Conservation (phyloP, 202 grass and related monocot species). For the Schoenoplectus tabernaemontani region DNA sequence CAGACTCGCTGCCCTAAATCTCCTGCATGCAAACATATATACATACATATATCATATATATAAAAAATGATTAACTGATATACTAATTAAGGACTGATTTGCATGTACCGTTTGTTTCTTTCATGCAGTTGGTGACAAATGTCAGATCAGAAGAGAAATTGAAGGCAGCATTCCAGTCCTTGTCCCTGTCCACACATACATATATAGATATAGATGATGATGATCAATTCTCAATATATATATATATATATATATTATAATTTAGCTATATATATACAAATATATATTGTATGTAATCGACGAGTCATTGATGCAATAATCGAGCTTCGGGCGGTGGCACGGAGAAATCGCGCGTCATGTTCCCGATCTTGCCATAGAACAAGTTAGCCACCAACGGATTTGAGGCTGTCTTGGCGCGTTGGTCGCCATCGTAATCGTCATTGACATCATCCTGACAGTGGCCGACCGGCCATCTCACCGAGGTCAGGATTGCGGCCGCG, state of each 20-base stretch:
- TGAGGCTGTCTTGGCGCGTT: constrained; percentile 18
- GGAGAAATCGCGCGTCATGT: constrained; percentile 38
- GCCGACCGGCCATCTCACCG: not conserved
- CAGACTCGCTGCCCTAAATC: constrained; percentile 68
- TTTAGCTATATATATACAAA: too few relatives aligned
- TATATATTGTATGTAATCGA: constrained; percentile 3
- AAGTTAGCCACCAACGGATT: constrained; percentile 41
- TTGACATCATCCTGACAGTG: constrained; percentile 1
- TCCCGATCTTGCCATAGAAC: constrained; percentile 37
- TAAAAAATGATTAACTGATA: not conserved
- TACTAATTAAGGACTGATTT: not conserved
- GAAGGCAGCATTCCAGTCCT: constrained; percentile 72
- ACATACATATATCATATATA: too few relatives aligned
- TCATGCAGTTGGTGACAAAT: constrained; percentile 59
- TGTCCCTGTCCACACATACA: constrained; percentile 30
- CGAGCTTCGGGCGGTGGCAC: constrained; percentile 40
- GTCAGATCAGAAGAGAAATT: constrained; percentile 62
- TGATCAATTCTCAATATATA: not conserved
- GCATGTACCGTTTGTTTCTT: constrained; percentile 48
- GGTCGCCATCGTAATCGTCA: not conserved
- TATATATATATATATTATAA: too few relatives aligned
- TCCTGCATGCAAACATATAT: constrained; percentile 22
- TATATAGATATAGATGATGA: not conserved
- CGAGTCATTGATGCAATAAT: constrained; percentile 81
- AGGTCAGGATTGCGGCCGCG: constrained; percentile 4